Evolutionary conservation across 306 rosid species (phyloP).

Genomic region (Prunus campanulata): DNA sequence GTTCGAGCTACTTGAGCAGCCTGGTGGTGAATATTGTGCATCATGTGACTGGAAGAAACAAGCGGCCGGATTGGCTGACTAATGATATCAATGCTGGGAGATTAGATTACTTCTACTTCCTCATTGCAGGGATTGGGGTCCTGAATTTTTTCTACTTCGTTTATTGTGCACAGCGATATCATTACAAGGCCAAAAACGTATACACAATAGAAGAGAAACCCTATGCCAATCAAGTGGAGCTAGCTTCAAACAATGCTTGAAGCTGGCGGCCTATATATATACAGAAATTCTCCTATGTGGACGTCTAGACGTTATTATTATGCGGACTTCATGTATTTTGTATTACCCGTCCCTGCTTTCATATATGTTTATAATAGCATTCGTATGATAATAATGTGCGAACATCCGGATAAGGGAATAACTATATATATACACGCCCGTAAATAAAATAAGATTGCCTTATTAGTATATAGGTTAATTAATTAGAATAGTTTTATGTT

Average conservation of each 20-base stretch:
- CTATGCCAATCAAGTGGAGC: conserved; percentile 29
- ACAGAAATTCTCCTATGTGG: background rate
- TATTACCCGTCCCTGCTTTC: fast-evolving
- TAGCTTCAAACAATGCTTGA: conserved; percentile 27
- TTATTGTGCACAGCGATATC: conserved; percentile 42
- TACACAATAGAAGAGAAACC: background rate
- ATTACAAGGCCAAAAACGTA: conserved; percentile 37
- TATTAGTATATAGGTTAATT: too few relatives aligned
- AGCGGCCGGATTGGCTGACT: conserved; percentile 58
- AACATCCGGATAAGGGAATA: too few relatives aligned
- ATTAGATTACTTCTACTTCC: conserved; percentile 64
- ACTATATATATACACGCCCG: background rate
- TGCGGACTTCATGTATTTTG: too few relatives aligned
- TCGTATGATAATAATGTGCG: too few relatives aligned
- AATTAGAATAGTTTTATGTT: too few relatives aligned
- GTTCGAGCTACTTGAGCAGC: conserved; percentile 56
- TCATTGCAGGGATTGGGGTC: conserved; percentile 43
- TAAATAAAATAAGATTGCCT: too few relatives aligned
- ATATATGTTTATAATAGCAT: too few relatives aligned
- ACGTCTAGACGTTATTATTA: too few relatives aligned
- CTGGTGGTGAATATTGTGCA: conserved; percentile 40
- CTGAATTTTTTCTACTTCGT: conserved; percentile 56
- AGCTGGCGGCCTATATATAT: background rate
- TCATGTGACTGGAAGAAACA: conserved; percentile 22
- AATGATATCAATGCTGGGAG: conserved; percentile 63